Base-by-base conservation (phyloP, 352 stramenopile species). In the Stramenopiles sp. region DNA sequence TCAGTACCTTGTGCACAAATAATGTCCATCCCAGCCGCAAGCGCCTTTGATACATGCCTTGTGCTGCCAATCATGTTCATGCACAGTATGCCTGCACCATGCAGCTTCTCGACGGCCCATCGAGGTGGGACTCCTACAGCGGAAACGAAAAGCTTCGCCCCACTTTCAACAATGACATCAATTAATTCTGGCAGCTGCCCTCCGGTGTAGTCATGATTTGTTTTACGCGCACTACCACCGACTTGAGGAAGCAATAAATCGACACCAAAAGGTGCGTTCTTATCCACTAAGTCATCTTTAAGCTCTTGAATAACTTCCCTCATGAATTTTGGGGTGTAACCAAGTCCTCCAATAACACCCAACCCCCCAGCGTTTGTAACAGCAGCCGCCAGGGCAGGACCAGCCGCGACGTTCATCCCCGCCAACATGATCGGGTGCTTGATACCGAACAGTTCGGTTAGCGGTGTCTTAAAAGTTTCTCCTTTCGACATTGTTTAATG, bases 331-430 rank as follows among this genome's bases (percentile, higher is more conserved):
- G 39, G 39, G 4, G 39, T 55, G 39, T 55, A 55, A 14, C 39
- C 39, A 55, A 87, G 84, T 75, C 82, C 83, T 27, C 84, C 85
- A 71, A 88, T 84, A 0, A 88, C 82, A 30, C 85, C 85, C 7
- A 88, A 75, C 0, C 85, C 85, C 32, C 85, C 85, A 30, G 84
- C 85, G 71, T 88, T 86, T n/a, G 80, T 83, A 32, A 88, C 85
- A 33, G 85, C 85, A 0, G 84, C 84, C 8, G 85, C 85, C 25
- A 88, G 75, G 76, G 86, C 85, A 0, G 83, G 76, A 30, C 84
- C 86, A 30, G 84, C 85, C 0, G 87, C 84, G 76, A 84, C 83
- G 55, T 86, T 84, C 85, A 88, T 88, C 14, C 85, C 85, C 71
- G 84, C 85, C 80, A 85, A 81, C 14, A 88, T 75, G 7, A 88